Conservation (phyloP, 2,329 filamentous ascomycete genomes). For the Colletotrichum magnum region DNA sequence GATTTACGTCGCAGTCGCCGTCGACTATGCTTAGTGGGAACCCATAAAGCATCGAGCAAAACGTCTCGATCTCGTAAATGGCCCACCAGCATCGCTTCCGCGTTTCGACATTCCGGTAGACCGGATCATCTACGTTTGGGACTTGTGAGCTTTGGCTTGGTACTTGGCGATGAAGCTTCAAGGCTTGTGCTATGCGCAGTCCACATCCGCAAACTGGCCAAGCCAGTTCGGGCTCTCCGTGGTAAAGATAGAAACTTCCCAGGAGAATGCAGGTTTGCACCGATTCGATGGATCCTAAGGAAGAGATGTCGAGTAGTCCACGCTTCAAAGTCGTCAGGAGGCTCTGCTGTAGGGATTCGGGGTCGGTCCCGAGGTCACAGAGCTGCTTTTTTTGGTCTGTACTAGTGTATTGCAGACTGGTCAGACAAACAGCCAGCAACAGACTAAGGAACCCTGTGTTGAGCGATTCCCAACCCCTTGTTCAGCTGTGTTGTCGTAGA, state of each 20-base stretch:
- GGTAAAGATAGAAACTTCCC: constrained; percentile 54
- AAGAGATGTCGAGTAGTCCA: constrained; percentile 12
- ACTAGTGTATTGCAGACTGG: neutral
- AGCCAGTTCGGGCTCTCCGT: constrained; percentile 52
- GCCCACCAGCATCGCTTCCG: constrained; percentile 58
- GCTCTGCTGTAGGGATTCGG: neutral
- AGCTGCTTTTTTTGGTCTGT: neutral
- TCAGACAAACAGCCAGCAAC: constrained; percentile 5
- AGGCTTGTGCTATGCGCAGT: constrained; percentile 52
- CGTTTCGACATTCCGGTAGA: constrained; percentile 42
- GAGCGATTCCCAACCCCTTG: neutral
- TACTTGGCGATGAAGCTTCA: constrained; percentile 48
- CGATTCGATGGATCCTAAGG: constrained; percentile 46
- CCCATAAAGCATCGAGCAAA: constrained; percentile 57
- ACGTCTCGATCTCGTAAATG: constrained; percentile 56
- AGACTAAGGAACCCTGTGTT: constrained; percentile 4
- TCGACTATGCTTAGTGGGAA: constrained; percentile 51
- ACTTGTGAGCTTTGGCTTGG: neutral
- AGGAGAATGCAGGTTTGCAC: constrained; percentile 53
- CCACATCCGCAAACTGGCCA: constrained; percentile 56
- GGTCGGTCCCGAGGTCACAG: neutral
- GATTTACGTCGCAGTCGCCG: constrained; percentile 49
- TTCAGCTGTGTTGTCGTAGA: constrained; percentile 30
- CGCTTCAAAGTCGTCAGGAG: constrained; percentile 19
- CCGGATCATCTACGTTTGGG: neutral